Conservation (phyloP, 495 filamentous ascomycete genomes). For the Penicillium maclennaniae region DNA sequence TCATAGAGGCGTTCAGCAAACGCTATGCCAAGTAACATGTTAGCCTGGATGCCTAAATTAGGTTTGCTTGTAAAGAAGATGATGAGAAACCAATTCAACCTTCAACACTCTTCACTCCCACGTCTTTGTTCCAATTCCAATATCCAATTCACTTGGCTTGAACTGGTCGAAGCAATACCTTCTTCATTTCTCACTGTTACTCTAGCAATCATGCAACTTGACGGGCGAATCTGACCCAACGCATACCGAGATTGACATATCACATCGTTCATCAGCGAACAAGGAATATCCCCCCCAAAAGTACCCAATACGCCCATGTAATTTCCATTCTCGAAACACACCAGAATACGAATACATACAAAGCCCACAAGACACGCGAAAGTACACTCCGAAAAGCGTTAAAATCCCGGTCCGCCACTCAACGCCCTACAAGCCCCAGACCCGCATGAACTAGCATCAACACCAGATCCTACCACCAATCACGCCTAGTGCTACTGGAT, state of each 20-base stretch:
- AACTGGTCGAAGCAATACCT: neutral
- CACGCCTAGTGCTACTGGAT: constrained; percentile 2
- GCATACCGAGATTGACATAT: neutral
- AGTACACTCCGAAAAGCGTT: neutral
- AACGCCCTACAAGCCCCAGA: neutral
- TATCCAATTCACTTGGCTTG: neutral
- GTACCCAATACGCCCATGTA: neutral
- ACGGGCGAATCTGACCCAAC: neutral
- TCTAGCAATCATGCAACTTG: neutral
- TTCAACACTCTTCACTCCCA: neutral
- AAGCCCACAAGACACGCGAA: neutral
- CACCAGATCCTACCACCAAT: neutral
- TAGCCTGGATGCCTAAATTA: neutral
- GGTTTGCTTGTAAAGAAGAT: neutral
- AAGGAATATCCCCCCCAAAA: neutral
- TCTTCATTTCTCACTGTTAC: neutral
- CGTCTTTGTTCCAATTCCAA: neutral
- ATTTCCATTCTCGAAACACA: neutral
- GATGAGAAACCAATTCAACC: neutral
- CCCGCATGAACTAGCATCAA: constrained; percentile 10
- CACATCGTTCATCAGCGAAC: neutral
- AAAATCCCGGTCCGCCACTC: constrained; percentile 1
- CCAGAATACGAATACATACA: neutral
- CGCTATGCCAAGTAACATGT: constrained; percentile 10
- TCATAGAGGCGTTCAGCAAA: constrained; percentile 16